Percentiles rank a stretch among this genome's conserved stretches.
phyloP scores from a whole-genome alignment of 768 basidiomycete genomes.

The Lactifluus hygrophoroides region DNA sequence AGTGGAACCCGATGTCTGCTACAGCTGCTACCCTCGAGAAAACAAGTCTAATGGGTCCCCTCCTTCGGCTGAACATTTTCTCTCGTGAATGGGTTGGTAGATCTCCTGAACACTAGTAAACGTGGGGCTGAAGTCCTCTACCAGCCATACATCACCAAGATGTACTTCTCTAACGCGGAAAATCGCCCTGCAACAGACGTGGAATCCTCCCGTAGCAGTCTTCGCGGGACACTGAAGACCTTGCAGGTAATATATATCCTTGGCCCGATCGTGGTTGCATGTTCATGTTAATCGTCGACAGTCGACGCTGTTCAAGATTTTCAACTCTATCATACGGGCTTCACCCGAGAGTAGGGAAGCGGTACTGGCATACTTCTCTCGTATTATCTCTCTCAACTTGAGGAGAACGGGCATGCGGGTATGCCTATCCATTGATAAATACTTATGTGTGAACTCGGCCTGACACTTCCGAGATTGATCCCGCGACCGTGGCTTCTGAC shows the following conservation, averaged over 20 bases:
- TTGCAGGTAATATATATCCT: constrained; percentile 49
- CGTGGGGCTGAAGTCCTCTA: constrained; percentile 8
- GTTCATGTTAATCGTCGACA: constrained; percentile 28
- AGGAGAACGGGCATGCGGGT: constrained; percentile 91
- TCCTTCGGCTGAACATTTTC: constrained; percentile 79
- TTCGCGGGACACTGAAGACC: constrained; percentile 78
- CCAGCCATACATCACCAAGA: constrained; percentile 66
- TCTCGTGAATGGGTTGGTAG: constrained; percentile 76
- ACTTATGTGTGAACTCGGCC: not conserved
- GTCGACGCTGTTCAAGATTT: constrained; percentile 74
- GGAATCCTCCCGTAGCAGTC: constrained; percentile 73
- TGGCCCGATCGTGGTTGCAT: not conserved
- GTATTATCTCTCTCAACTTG: constrained; percentile 63
- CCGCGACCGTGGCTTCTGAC: constrained; percentile 78
- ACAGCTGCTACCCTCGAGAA: constrained; percentile 55
- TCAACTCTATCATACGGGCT: constrained; percentile 81
- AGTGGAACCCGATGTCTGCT: constrained; percentile 60
- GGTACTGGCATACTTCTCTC: constrained; percentile 74
- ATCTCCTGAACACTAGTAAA: not conserved
- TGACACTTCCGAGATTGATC: constrained; percentile 54
- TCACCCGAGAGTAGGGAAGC: constrained; percentile 72
- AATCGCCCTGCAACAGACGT: constrained; percentile 65
- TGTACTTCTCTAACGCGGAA: constrained; percentile 84
- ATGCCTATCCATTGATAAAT: constrained; percentile 11
- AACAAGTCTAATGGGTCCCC: constrained; percentile 69